Base-by-base conservation (phyloP, 176 grass and related monocot species). In the Tillandsia leiboldiana region DNA sequence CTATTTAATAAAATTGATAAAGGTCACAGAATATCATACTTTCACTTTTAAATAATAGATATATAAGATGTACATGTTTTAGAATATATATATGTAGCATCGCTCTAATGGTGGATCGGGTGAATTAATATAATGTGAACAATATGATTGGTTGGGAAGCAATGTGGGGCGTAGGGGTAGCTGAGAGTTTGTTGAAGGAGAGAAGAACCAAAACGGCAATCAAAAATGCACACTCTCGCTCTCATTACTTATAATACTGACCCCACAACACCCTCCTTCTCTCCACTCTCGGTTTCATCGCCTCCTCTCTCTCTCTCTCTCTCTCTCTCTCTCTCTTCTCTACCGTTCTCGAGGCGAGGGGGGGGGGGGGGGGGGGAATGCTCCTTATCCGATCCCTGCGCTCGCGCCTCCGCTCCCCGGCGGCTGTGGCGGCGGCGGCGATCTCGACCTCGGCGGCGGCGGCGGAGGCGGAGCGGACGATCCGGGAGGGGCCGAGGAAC, bases 401-500 rank as follows among this genome's bases (percentile, higher is more conserved):
- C 73, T 87, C 76, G 70, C 71, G 83, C 70, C 28, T 89, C 23
- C 65, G 65, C 0, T 56, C 70, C 0, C 54, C 82, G 29, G 11
- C 72, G 9, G 49, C 70, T 6, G 28, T 3, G 50, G 28, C 12
- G 65, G 18, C 0, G 33, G 70, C 88, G 54, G 71, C 84, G 54
- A 75, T 64, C 27, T 61, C 79, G 20, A 68, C 79, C 70, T 90
- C 91, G 10, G 72, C 86, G 26, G 92, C 83, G 2, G 78, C 79
- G 64, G 82, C 53, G 26, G 81, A 93, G 89, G 84, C 89, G 8
- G 89, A 88, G 69, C 69, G 80, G 69, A 77, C 94, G 73, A 73
- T 90, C 53, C 78, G 85, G 33, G 77, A 93, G 13, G 94, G 87
- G 26, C 82, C 84, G 7, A 76, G 94, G 78, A 93, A 93, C 74